phyloP scores from a whole-genome alignment of 2,329 filamentous ascomycete genomes.

The Fusarium circinatum region DNA sequence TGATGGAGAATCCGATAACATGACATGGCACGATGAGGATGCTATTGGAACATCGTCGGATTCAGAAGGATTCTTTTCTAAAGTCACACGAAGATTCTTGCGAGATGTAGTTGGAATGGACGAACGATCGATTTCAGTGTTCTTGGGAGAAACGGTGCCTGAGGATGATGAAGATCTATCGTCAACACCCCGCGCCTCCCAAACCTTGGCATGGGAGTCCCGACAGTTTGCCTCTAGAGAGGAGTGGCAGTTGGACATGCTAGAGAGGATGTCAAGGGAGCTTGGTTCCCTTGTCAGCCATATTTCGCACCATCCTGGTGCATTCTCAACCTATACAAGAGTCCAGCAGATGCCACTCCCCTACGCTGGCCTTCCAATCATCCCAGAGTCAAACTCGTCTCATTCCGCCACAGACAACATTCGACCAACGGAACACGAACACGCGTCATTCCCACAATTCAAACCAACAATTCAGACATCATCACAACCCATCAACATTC shows the following conservation, averaged over 20 bases:
- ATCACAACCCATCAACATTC: slow-evolving; percentile 51
- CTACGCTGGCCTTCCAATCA: slow-evolving; percentile 80
- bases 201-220: slow-evolving; percentile 44
- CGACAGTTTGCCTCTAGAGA: slow-evolving; percentile 50
- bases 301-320: slow-evolving; percentile 81
- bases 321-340: slow-evolving; percentile 83
- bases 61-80: slow-evolving; percentile 78
- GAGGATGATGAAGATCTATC: slow-evolving; percentile 59
- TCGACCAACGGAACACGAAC: slow-evolving; percentile 35
- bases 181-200: slow-evolving; percentile 58
- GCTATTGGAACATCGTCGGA: slow-evolving; percentile 57
- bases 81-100: slow-evolving; percentile 86
- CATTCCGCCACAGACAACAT: slow-evolving; percentile 43
- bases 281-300: slow-evolving; percentile 85
- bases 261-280: slow-evolving; percentile 88
- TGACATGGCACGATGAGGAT: slow-evolving; percentile 66
- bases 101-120: slow-evolving; percentile 92
- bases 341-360: slow-evolving; percentile 73
- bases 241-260: slow-evolving; percentile 79
- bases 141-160: slow-evolving; percentile 84
- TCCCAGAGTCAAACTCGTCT: slow-evolving; percentile 61
- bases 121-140: slow-evolving; percentile 82
- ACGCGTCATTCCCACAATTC: slow-evolving; percentile 52
- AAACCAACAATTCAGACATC: slow-evolving; percentile 57
- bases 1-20: slow-evolving; percentile 52